These are phyloP conservation scores for Falciphora oryzae DNA, from an alignment of 2,329 filamentous ascomycete species.

Conservation along the genomic window DNA sequence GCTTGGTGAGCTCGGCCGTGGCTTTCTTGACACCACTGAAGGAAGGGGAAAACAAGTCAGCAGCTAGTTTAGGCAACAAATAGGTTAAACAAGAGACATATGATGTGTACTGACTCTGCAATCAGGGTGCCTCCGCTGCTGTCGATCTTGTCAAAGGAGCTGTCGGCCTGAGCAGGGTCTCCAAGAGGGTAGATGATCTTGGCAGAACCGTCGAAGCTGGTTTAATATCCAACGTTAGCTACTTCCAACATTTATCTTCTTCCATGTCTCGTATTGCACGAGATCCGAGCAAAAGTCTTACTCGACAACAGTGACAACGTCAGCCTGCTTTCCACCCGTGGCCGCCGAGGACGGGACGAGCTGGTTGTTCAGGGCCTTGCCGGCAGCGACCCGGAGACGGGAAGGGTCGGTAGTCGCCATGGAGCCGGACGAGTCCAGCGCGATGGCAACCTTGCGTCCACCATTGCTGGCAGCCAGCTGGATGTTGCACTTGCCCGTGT, in stretches of 20 bases:
- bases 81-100: not conserved
- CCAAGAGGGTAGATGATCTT: slow-evolving; percentile 17
- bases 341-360: slow-evolving; percentile 12
- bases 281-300: slow-evolving; percentile 2
- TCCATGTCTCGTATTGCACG: not conserved
- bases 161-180: slow-evolving; percentile 13
- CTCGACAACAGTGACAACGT: slow-evolving; percentile 18
- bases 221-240: not conserved
- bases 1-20: slow-evolving; percentile 13
- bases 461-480: slow-evolving; percentile 13
- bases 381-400: slow-evolving; percentile 15
- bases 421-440: slow-evolving; percentile 18
- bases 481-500: slow-evolving; percentile 14
- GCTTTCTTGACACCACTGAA: slow-evolving; percentile 16
- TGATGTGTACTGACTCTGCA: slow-evolving; percentile 10
- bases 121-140: slow-evolving; percentile 15
- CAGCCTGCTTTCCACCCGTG: slow-evolving; percentile 13
- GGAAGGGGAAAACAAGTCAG: not conserved
- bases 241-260: not conserved
- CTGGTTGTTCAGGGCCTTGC: slow-evolving; percentile 14
- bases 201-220: slow-evolving; percentile 15
- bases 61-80: not conserved
- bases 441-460: slow-evolving; percentile 16
- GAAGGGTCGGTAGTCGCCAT: slow-evolving; percentile 16
- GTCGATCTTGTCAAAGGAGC: slow-evolving; percentile 16